Conservation (phyloP, 73 alveolate species). For the Paramecium pentaurelia region DNA sequence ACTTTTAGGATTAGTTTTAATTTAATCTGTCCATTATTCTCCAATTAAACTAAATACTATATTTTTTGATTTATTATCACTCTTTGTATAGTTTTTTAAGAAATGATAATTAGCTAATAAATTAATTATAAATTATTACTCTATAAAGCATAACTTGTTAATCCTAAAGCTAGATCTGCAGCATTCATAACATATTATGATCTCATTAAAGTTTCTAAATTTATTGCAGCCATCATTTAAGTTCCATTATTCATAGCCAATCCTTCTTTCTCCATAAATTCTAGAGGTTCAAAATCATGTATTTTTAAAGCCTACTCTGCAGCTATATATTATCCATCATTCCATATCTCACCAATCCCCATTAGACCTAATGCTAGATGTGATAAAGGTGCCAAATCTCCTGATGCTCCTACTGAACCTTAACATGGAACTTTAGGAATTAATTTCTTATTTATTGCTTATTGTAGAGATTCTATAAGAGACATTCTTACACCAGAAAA, state of each 20-base stretch:
- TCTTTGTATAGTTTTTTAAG: neutral
- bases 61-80: slow-evolving; percentile 2
- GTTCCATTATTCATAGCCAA: slow-evolving; percentile 70
- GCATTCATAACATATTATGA: slow-evolving; percentile 48
- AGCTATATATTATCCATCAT: slow-evolving; percentile 30
- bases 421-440: slow-evolving; percentile 66
- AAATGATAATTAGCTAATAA: neutral
- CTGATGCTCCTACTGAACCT: slow-evolving; percentile 78
- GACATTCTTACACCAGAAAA: slow-evolving; percentile 62
- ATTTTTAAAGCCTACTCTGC: slow-evolving; percentile 55
- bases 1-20: neutral
- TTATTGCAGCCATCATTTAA: slow-evolving; percentile 64
- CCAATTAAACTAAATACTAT: neutral
- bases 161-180: slow-evolving; percentile 40
- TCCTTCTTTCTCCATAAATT: slow-evolving; percentile 67
- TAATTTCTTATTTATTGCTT: slow-evolving; percentile 57
- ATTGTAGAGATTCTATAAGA: slow-evolving; percentile 36
- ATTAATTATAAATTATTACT: neutral
- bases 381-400: slow-evolving; percentile 72
- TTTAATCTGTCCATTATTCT: neutral
- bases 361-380: slow-evolving; percentile 64
- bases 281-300: slow-evolving; percentile 48
- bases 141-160: neutral
- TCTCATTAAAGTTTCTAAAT: slow-evolving; percentile 55
- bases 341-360: slow-evolving; percentile 72